Evolutionary conservation across 441 rosid genomes (phyloP).

Genomic region (Eutrema salsugineum): DNA sequence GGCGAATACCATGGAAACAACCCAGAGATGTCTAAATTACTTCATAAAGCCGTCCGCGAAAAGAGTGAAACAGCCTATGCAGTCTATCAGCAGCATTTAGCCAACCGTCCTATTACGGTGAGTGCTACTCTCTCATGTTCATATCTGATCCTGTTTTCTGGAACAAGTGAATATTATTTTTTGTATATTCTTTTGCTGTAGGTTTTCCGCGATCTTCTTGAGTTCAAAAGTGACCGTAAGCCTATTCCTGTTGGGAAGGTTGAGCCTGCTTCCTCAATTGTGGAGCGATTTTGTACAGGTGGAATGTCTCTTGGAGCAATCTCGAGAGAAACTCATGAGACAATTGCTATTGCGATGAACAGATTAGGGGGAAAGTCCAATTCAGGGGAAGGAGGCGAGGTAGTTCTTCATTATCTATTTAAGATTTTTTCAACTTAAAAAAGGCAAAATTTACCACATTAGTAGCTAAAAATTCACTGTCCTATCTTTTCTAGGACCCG

Average conservation of each 20-base stretch:
- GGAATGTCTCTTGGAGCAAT: constrained; percentile 99
- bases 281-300: constrained; percentile 95
- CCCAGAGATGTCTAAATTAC: constrained; percentile 99
- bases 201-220: constrained; percentile 99
- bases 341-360: constrained; percentile 99
- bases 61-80: constrained; percentile 93
- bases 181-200: constrained; percentile 29
- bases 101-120: constrained; percentile 94
- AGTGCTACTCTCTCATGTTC: constrained; percentile 25
- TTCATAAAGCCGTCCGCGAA: constrained; percentile 97
- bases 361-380: constrained; percentile 96
- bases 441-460: background rate
- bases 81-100: constrained; percentile 97
- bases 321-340: constrained; percentile 99
- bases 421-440: constrained; percentile 5
- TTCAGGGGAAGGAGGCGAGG: constrained; percentile 99
- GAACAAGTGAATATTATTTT: background rate
- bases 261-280: constrained; percentile 89
- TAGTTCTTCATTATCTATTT: constrained; percentile 33
- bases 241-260: constrained; percentile 95
- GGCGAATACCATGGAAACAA: constrained; percentile 99
- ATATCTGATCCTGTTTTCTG: background rate
- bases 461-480: background rate
- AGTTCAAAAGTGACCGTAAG: constrained; percentile 87
- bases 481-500: constrained; percentile 65